Evolutionary conservation across 2,329 filamentous ascomycete species (phyloP), one percentile per base, ranked within the genome.

Genomic region (Metarhizium sp.): DNA sequence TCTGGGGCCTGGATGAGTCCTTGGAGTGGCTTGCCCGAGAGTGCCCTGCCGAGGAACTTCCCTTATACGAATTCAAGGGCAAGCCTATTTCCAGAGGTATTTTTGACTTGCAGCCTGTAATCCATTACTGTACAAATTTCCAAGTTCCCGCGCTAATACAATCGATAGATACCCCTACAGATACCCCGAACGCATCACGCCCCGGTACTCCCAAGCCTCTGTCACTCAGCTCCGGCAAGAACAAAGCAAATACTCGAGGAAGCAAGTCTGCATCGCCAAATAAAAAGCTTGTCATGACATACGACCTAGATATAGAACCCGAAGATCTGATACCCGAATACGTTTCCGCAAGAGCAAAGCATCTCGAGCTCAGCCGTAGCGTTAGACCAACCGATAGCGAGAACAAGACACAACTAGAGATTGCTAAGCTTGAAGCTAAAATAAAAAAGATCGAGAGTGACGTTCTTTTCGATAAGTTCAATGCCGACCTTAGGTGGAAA

Each of bases 11-110:
- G 40, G 87, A 95, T 58, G 92, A 96, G 70, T 85, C 88, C 30
- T 69, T 99, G 20, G 90, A 96, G 63, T 96, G 91, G 90, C 78
- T 97, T 54, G 89, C 90, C n/a, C 76, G 89, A 60, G 82, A 94
- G 66, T 89, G 86, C 62, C 73, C 78, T 14, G 73, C 78, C 59
- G 80, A 84, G 1, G 86, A 92, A 62, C 76, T 92, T 40, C 87
- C 87, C 6, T 78, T 83, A 50, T 95, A 94, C 67, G 84, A 87
- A 43, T 61, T 58, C 36, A 70, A 63, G 59, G 61, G 64, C 14
- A 76, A 71, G 36, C 63, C 67, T 5, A 58, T 63, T 1, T 49
- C 63, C 2, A 80, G 74, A 67, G 72, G 73, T 70, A 63, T 52
- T 10, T n/a, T 16, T 14, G n/a, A 20, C 6, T 25, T 20, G 16